phyloP scores from a whole-genome alignment of 2,329 filamentous ascomycete genomes.

The Penicillium sclerotiorum region DNA sequence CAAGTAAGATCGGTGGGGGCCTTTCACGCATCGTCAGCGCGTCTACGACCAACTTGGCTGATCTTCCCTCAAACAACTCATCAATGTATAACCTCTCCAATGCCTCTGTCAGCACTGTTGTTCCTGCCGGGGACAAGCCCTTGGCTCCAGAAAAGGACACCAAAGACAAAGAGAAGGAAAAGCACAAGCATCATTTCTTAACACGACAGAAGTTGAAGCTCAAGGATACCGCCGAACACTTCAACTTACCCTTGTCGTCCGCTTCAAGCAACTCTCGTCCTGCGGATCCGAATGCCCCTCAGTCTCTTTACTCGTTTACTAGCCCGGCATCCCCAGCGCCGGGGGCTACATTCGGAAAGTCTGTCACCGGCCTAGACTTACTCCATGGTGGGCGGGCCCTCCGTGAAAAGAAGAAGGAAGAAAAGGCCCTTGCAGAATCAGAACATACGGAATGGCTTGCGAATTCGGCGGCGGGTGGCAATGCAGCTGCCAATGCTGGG shows the following conservation, averaged over 20 bases:
- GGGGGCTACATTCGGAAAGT: slow-evolving; percentile 72
- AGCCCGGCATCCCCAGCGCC: slow-evolving; percentile 63
- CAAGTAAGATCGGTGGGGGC: slow-evolving; percentile 58
- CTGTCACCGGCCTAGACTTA: slow-evolving; percentile 77
- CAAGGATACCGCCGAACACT: slow-evolving; percentile 63
- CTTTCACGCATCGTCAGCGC: slow-evolving; percentile 60
- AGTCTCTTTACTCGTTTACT: slow-evolving; percentile 67
- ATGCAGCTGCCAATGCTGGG: slow-evolving; percentile 26
- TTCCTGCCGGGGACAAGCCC: slow-evolving; percentile 48
- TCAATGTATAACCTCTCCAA: slow-evolving; percentile 65
- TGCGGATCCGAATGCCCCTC: slow-evolving; percentile 63
- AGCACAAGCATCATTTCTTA: slow-evolving; percentile 65
- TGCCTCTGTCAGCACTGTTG: slow-evolving; percentile 63
- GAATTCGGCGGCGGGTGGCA: slow-evolving; percentile 24
- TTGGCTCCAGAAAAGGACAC: slow-evolving; percentile 44
- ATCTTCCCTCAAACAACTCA: slow-evolving; percentile 55
- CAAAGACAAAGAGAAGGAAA: slow-evolving; percentile 50
- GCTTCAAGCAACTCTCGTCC: slow-evolving; percentile 67
- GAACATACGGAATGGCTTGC: slow-evolving; percentile 40
- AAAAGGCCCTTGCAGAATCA: slow-evolving; percentile 54
- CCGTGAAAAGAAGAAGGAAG: slow-evolving; percentile 79
- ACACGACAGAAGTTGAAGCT: slow-evolving; percentile 67
- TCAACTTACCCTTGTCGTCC: slow-evolving; percentile 62
- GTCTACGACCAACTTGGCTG: slow-evolving; percentile 62
- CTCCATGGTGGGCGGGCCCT: slow-evolving; percentile 75